Conservation (phyloP, 192 early-diverging fungal species). For the Rhizophagus prolifer region DNA sequence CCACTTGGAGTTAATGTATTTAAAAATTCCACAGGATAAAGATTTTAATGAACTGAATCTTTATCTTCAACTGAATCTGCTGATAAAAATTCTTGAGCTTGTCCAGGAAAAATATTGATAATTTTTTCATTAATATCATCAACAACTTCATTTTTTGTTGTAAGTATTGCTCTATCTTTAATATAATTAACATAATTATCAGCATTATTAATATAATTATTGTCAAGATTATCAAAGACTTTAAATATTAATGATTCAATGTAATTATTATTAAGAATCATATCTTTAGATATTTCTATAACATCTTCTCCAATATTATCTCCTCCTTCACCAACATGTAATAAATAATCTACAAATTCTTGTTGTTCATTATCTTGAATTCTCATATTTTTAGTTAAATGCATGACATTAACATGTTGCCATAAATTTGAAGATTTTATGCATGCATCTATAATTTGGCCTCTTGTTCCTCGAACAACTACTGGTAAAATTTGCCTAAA, state of each 20-base stretch:
- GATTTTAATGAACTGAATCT: background rate
- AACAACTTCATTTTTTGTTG: too few species aligned
- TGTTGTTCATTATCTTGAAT: too few species aligned
- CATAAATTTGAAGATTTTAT: conserved; percentile 30
- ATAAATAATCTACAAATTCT: too few species aligned
- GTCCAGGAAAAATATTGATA: background rate
- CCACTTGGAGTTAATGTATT: conserved; percentile 10
- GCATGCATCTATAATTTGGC: conserved; percentile 28
- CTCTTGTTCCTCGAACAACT: conserved; percentile 21
- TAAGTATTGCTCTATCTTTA: too few species aligned
- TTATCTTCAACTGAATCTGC: background rate
- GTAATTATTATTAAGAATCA: too few species aligned
- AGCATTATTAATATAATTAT: too few species aligned
- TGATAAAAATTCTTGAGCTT: background rate
- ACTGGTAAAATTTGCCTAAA: conserved; percentile 36
- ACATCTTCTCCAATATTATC: too few species aligned
- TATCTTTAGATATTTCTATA: too few species aligned
- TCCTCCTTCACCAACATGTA: too few species aligned
- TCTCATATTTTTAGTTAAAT: background rate
- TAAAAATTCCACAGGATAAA: conserved; percentile 29
- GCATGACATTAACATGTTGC: conserved; percentile 16
- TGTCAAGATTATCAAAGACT: too few species aligned
- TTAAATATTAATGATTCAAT: too few species aligned
- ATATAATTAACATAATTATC: too few species aligned
- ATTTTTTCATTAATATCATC: conserved; percentile 1